phyloP scores from a whole-genome alignment of 352 stramenopile genomes.

The Pythium phragmiticola region DNA sequence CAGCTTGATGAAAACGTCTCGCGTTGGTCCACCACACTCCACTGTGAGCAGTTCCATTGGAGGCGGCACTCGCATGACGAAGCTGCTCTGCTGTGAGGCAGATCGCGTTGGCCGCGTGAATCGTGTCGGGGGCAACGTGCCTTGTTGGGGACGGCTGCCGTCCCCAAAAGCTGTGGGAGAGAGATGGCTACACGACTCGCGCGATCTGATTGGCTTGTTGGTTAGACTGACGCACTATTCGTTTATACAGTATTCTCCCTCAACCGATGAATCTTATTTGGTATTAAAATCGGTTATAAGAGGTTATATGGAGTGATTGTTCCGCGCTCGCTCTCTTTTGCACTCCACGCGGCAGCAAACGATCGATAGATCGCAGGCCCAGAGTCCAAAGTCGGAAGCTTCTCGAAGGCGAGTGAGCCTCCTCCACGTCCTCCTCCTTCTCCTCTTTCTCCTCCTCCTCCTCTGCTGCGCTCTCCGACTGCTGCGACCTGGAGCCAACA shows the following conservation, averaged over 20 bases:
- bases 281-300: background rate
- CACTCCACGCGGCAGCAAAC: conserved; percentile 9
- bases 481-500: conserved; percentile 26
- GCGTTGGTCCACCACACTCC: background rate
- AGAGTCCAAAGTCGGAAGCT: conserved; percentile 4
- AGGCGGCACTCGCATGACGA: no score
- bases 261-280: background rate
- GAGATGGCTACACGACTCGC: conserved; percentile 1
- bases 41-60: no score
- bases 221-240: background rate
- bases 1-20: conserved; percentile 11
- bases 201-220: background rate
- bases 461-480: background rate
- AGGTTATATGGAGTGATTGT: conserved; percentile 3
- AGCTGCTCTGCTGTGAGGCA: no score
- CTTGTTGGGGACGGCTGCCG: no score
- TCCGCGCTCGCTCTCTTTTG: background rate
- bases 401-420: background rate
- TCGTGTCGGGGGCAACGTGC: no score
- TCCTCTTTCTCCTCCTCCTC: no score
- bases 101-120: no score
- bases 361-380: background rate
- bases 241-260: background rate
- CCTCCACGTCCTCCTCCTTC: background rate
- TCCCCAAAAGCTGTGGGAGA: background rate